Evolutionary conservation across 257 asterid species (phyloP).

Genomic region (Scutellaria minor): DNA sequence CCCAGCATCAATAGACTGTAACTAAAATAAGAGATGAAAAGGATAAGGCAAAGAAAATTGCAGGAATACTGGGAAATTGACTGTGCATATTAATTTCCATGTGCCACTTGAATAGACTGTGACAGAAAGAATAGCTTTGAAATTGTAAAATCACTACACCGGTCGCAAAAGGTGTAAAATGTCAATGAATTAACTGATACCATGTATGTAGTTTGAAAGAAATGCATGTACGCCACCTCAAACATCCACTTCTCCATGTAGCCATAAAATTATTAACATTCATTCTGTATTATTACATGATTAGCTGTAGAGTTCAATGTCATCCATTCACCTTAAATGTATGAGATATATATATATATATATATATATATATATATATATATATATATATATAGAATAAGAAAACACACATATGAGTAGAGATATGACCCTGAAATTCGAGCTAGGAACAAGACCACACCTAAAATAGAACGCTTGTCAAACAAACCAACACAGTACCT

Average conservation of each 20-base stretch:
- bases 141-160: not conserved
- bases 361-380: too few relatives aligned
- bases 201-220: not conserved
- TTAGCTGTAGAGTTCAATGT: not conserved
- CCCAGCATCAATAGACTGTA: not conserved
- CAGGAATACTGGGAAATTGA: conserved; percentile 4
- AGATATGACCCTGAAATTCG: conserved; percentile 16
- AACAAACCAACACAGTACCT: not conserved
- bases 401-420: conserved; percentile 9
- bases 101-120: conserved; percentile 19
- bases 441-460: conserved; percentile 7
- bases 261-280: conserved; percentile 4
- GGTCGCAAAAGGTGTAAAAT: not conserved
- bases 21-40: not conserved
- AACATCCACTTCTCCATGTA: conserved; percentile 6
- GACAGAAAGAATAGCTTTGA: conserved; percentile 21
- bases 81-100: not conserved
- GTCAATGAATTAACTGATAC: not conserved
- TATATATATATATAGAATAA: not conserved
- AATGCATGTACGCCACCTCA: not conserved
- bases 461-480: not conserved
- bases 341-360: not conserved
- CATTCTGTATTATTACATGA: not conserved
- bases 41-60: not conserved
- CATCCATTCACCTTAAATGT: not conserved